These are phyloP conservation scores for Penicillium sp. DNA, from an alignment of 2,329 filamentous ascomycete species.

Conservation along the genomic window DNA sequence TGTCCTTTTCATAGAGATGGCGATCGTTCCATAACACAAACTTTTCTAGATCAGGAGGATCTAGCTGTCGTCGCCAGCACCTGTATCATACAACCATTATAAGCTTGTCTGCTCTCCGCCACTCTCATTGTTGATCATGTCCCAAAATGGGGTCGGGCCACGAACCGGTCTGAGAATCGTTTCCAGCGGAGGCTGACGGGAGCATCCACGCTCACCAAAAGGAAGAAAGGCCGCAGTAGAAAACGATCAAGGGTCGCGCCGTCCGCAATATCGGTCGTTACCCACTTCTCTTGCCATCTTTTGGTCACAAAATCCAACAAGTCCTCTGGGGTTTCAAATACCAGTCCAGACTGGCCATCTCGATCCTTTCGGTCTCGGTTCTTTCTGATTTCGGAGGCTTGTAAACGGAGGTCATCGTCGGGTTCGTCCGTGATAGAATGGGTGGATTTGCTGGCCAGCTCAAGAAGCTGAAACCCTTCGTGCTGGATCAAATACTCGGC, in stretches of 20 bases:
- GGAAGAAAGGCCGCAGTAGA: slow-evolving; percentile 82
- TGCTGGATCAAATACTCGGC: slow-evolving; percentile 83
- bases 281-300: slow-evolving; percentile 80
- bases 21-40: slow-evolving; percentile 69
- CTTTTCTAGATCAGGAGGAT: slow-evolving; percentile 59
- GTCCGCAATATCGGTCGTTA: slow-evolving; percentile 80
- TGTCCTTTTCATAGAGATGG: slow-evolving; percentile 69
- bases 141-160: not conserved
- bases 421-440: slow-evolving; percentile 27
- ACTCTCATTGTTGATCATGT: not conserved
- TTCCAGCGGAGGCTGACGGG: slow-evolving; percentile 82
- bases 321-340: slow-evolving; percentile 66
- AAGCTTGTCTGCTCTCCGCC: not conserved
- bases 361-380: slow-evolving; percentile 23
- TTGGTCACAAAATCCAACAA: slow-evolving; percentile 85
- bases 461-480: slow-evolving; percentile 77
- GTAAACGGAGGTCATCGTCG: slow-evolving; percentile 35
- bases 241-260: slow-evolving; percentile 75
- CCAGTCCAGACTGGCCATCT: slow-evolving; percentile 27
- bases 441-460: slow-evolving; percentile 53
- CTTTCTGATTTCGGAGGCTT: slow-evolving; percentile 29
- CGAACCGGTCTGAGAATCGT: slow-evolving; percentile 66
- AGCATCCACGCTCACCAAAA: slow-evolving; percentile 88
- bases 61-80: slow-evolving; percentile 53
- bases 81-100: slow-evolving; percentile 33